Percentiles rank a stretch among this genome's conserved stretches.
Evolutionary conservation across 129 eudicot species (phyloP).

Genomic region (Flaveria robusta): DNA sequence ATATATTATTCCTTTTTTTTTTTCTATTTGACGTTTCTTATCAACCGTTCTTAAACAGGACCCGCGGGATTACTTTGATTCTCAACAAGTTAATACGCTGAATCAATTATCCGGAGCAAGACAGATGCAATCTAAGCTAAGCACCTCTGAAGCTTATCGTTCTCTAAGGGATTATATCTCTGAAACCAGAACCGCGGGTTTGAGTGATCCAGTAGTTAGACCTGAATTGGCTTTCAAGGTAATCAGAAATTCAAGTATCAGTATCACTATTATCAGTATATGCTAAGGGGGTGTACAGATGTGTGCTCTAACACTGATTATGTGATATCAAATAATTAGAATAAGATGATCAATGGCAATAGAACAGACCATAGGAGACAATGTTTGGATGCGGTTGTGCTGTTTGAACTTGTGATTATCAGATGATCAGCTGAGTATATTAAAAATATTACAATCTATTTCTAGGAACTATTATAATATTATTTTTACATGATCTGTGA

Average conservation of each 20-base stretch:
- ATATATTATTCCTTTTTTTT: not conserved
- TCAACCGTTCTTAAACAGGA: slow-evolving; percentile 54
- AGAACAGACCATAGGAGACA: too few species aligned
- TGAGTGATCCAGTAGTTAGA: slow-evolving; percentile 58
- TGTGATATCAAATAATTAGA: too few species aligned
- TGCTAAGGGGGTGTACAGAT: too few species aligned
- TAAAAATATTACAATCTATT: not conserved
- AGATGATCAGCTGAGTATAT: too few species aligned
- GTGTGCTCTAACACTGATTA: too few species aligned
- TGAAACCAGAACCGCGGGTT: slow-evolving; percentile 57
- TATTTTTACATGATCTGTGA: not conserved
- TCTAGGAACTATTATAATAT: not conserved
- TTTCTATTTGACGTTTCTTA: slow-evolving; percentile 12
- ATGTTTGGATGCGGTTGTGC: too few species aligned
- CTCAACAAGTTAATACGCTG: slow-evolving; percentile 82
- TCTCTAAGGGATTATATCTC: slow-evolving; percentile 53
- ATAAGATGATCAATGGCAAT: too few species aligned
- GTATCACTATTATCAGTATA: not conserved
- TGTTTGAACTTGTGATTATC: too few species aligned
- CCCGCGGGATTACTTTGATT: slow-evolving; percentile 96
- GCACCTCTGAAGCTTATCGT: slow-evolving; percentile 65
- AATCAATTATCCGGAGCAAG: slow-evolving; percentile 53
- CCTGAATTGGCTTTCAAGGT: slow-evolving; percentile 86
- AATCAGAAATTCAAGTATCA: not conserved
- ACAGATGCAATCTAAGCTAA: slow-evolving; percentile 49